A percentile compares a stretch with the other conserved stretches of the same genome.
Conservation (phyloP, 371 early-diverging fungal genomes). For the Zychaea mexicana region DNA sequence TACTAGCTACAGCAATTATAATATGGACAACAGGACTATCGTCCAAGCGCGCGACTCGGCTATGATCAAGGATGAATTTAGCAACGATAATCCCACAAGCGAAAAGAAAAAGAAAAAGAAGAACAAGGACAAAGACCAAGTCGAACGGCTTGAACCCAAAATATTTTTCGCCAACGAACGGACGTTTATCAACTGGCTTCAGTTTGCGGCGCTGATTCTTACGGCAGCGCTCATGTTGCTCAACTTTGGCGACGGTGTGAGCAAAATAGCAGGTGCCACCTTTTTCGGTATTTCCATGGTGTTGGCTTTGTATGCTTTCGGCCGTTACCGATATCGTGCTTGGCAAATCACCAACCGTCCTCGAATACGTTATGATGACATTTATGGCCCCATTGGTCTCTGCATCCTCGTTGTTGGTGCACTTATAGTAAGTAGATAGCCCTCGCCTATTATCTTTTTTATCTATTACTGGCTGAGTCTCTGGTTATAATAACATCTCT, state of each 20-base stretch:
- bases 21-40: not conserved
- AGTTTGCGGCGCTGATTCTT: conserved; percentile 65
- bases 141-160: conserved; percentile 83
- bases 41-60: not conserved
- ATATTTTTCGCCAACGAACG: conserved; percentile 98
- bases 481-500: too few species aligned
- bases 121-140: conserved; percentile 25
- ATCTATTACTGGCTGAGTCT: too few species aligned
- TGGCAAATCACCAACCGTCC: conserved; percentile 48
- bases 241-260: conserved; percentile 74
- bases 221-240: conserved; percentile 68
- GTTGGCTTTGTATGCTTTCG: conserved; percentile 80
- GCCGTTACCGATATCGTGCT: conserved; percentile 89
- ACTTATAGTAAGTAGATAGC: conserved; percentile 70
- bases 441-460: too few species aligned
- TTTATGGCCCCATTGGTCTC: conserved; percentile 79
- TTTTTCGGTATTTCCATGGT: conserved; percentile 76
- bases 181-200: conserved; percentile 88
- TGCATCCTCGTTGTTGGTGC: conserved; percentile 80
- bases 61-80: not conserved
- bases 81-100: not conserved
- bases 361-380: conserved; percentile 60
- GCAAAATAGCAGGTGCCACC: conserved; percentile 61
- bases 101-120: conserved; percentile 12
- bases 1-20: conserved; percentile 5